A percentile compares a stretch with the other conserved stretches of the same genome.
Conservation (phyloP, 345 rosid genomes). For the Dipteronia sinensis region DNA sequence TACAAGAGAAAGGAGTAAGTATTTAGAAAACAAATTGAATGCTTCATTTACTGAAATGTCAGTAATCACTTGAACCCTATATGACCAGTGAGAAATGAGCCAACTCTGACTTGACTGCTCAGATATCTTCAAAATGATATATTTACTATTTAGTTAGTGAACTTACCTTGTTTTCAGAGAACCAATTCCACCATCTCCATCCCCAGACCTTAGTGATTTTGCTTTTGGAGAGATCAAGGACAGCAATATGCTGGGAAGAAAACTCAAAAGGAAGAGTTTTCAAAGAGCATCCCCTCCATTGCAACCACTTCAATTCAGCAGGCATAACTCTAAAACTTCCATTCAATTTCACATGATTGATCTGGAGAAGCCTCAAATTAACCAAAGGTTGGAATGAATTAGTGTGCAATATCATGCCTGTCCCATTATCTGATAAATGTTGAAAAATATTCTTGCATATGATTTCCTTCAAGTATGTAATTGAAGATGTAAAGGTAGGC, state of each 20-base stretch:
- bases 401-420: slow-evolving; percentile 22
- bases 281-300: slow-evolving; percentile 41
- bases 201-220: slow-evolving; percentile 26
- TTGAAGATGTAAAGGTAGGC: slow-evolving; percentile 7
- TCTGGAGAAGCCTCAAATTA: slow-evolving; percentile 39
- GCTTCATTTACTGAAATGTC: background rate
- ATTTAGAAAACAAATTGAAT: background rate
- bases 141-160: background rate
- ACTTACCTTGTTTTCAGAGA: slow-evolving; percentile 2
- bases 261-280: slow-evolving; percentile 31
- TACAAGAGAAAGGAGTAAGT: background rate
- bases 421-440: background rate
- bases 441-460: background rate
- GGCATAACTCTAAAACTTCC: slow-evolving; percentile 36
- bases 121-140: background rate
- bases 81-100: background rate
- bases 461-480: slow-evolving; percentile 14
- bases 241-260: slow-evolving; percentile 27
- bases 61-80: background rate
- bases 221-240: slow-evolving; percentile 45
- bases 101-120: background rate
- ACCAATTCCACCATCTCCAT: slow-evolving; percentile 5
- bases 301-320: slow-evolving; percentile 38
- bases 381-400: slow-evolving; percentile 33
- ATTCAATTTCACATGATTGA: slow-evolving; percentile 32